Conservation (phyloP, 2,329 filamentous ascomycete genomes). For the Penicillium sp. region DNA sequence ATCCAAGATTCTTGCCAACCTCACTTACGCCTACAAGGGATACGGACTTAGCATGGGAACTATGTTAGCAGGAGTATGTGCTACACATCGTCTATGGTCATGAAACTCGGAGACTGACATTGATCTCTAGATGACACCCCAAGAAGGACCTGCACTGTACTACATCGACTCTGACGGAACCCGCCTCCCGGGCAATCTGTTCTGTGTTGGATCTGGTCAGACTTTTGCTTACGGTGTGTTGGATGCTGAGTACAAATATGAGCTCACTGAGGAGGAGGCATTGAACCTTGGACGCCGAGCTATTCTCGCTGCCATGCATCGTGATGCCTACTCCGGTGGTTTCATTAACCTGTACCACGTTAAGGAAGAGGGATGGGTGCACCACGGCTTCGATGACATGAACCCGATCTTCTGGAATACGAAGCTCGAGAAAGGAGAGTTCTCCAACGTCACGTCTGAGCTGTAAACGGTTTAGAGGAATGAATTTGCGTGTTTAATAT, state of each 20-base stretch:
- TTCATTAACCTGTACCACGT: conserved; percentile 99
- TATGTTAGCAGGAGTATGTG: conserved; percentile 96
- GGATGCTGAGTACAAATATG: conserved; percentile 91
- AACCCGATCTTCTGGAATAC: conserved; percentile 99
- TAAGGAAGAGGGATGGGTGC: conserved; percentile 98
- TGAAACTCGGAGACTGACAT: neutral
- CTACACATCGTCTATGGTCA: conserved; percentile 53
- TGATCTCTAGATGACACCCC: conserved; percentile 51
- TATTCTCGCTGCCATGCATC: conserved; percentile 93
- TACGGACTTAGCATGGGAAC: conserved; percentile 99
- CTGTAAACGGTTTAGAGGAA: conserved; percentile 42
- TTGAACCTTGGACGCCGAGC: conserved; percentile 86
- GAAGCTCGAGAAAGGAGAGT: conserved; percentile 97
- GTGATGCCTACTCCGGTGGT: conserved; percentile 97
- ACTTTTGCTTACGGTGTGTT: conserved; percentile 98
- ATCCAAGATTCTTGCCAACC: conserved; percentile 96
- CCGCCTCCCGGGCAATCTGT: conserved; percentile 86
- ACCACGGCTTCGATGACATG: conserved; percentile 96
- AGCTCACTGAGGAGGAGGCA: conserved; percentile 81
- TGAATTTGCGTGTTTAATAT: conserved; percentile 20
- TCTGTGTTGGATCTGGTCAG: conserved; percentile 97
- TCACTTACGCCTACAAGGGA: conserved; percentile 98
- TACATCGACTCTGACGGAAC: conserved; percentile 99
- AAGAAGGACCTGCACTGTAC: conserved; percentile 96
- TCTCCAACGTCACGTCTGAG: conserved; percentile 86